phyloP scores from a whole-genome alignment of 805 yeast species.

The Clavispora fructus region DNA sequence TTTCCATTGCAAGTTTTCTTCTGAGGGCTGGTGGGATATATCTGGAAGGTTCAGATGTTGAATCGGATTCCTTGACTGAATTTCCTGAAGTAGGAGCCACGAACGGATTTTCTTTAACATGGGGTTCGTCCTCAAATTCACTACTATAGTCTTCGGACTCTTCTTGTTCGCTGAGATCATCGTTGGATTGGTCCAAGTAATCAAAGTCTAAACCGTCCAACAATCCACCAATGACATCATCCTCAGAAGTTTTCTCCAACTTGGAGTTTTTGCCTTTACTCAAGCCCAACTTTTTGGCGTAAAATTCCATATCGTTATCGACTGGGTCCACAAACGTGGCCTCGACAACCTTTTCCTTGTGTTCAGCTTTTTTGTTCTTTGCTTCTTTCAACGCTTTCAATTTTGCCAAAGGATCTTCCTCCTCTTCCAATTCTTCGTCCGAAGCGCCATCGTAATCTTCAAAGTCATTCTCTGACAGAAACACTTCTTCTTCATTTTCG shows the following conservation, averaged over 20 bases:
- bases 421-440: conserved; percentile 10
- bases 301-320: conserved; percentile 75
- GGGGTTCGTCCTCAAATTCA: conserved; percentile 18
- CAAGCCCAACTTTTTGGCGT: conserved; percentile 76
- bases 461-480: conserved; percentile 4
- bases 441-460: conserved; percentile 8
- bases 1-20: conserved; percentile 41
- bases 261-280: conserved; percentile 45
- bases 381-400: conserved; percentile 15
- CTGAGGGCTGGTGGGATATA: conserved; percentile 90
- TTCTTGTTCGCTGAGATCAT: conserved; percentile 11
- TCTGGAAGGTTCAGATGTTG: conserved; percentile 24
- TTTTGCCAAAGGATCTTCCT: conserved; percentile 23
- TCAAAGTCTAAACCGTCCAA: conserved; percentile 69
- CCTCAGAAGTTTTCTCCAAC: conserved; percentile 50
- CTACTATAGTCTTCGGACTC: conserved; percentile 12
- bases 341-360: conserved; percentile 10
- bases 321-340: conserved; percentile 13
- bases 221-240: conserved; percentile 78
- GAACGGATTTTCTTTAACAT: conserved; percentile 47
- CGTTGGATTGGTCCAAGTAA: conserved; percentile 13
- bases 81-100: conserved; percentile 17
- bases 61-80: conserved; percentile 4
- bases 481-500: conserved; percentile 19
- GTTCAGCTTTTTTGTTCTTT: conserved; percentile 3